Evolutionary conservation across 352 stramenopile genomes (phyloP).

Genomic region (Phytopythium sindhum): DNA sequence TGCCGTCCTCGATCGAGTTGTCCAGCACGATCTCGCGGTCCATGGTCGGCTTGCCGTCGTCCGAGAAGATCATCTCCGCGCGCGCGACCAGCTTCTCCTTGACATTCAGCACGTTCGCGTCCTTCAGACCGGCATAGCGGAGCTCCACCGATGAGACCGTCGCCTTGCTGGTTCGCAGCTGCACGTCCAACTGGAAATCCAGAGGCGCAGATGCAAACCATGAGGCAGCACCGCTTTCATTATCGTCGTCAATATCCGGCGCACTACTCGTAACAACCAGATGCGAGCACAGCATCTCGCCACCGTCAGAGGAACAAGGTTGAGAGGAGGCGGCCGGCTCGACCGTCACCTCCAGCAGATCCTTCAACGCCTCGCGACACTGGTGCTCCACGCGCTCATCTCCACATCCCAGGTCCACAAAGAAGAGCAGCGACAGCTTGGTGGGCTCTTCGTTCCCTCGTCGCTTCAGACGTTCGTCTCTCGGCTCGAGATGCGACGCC

Average conservation of each 20-base stretch:
- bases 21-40: conserved; percentile 59
- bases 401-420: conserved; percentile 67
- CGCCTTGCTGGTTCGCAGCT: conserved; percentile 35
- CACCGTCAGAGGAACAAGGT: neutral
- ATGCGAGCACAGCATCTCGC: conserved; percentile 26
- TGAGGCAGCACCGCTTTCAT: conserved; percentile 2
- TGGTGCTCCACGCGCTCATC: conserved; percentile 52
- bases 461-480: conserved; percentile 32
- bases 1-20: conserved; percentile 67
- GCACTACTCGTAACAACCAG: conserved; percentile 44
- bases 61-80: conserved; percentile 21
- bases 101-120: conserved; percentile 67
- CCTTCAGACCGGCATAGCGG: conserved; percentile 50
- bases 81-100: conserved; percentile 57
- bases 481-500: conserved; percentile 35
- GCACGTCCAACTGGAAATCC: conserved; percentile 42
- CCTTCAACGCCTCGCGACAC: conserved; percentile 51
- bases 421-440: conserved; percentile 79
- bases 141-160: conserved; percentile 37
- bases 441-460: conserved; percentile 36
- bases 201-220: conserved; percentile 19
- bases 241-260: conserved; percentile 7
- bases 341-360: conserved; percentile 41
- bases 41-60: conserved; percentile 12
- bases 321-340: conserved; percentile 22